phyloP scores from a whole-genome alignment of 768 basidiomycete genomes.

The Leucocoprinus sp. region DNA sequence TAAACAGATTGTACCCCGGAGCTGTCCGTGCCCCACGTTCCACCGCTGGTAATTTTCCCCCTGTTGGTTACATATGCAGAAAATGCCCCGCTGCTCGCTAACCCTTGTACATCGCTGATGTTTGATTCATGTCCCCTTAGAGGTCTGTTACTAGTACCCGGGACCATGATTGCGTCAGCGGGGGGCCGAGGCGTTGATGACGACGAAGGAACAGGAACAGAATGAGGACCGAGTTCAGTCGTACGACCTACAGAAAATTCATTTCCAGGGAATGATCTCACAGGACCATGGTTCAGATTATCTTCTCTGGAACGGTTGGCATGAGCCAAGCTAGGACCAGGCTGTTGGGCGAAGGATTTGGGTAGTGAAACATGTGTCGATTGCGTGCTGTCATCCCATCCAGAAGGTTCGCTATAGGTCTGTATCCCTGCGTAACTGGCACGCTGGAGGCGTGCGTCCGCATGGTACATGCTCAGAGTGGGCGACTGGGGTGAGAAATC shows the following conservation, averaged over 20 bases:
- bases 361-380: background rate
- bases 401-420: conserved; percentile 1
- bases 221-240: conserved; percentile 5
- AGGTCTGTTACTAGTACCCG: background rate
- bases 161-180: no score
- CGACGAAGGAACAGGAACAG: conserved; percentile 4
- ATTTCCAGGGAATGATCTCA: conserved; percentile 27
- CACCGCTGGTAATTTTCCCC: background rate
- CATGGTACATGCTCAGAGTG: background rate
- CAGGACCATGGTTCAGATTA: conserved; percentile 17
- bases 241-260: conserved; percentile 28
- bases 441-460: background rate
- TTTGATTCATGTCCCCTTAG: background rate
- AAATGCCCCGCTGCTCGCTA: background rate
- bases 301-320: conserved; percentile 19
- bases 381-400: conserved; percentile 7
- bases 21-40: conserved; percentile 7
- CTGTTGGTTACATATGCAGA: background rate
- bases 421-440: background rate
- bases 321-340: background rate
- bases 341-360: background rate
- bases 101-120: background rate
- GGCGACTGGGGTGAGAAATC: background rate
- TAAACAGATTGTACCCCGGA: conserved; percentile 3
- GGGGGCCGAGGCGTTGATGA: background rate